Evolutionary conservation across 2,329 filamentous ascomycete species (phyloP).

Genomic region (Trichophyton mentagrophytes): DNA sequence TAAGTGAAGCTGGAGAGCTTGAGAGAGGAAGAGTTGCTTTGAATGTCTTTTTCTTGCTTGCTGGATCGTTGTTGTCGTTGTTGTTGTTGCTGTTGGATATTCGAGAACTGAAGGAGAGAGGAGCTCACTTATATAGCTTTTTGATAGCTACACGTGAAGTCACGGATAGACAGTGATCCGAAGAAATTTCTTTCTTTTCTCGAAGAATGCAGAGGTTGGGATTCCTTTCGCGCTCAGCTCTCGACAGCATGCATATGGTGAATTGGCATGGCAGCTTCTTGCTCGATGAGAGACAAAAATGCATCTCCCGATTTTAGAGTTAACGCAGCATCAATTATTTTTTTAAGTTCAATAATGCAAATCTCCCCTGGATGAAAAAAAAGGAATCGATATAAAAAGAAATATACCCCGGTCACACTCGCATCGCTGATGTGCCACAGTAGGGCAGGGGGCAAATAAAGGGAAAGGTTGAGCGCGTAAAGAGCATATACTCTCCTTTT

Average conservation of each 20-base stretch:
- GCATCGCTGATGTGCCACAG: not conserved
- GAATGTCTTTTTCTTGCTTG: not conserved
- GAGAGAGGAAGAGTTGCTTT: not conserved
- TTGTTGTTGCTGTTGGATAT: not conserved
- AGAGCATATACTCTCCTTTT: not conserved
- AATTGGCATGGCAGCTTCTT: not conserved
- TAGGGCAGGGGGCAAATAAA: not conserved
- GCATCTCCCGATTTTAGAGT: not conserved
- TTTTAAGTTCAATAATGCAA: conserved; percentile 3
- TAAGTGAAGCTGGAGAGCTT: not conserved
- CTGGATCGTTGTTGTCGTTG: not conserved
- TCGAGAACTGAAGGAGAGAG: not conserved
- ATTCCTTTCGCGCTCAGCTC: not conserved
- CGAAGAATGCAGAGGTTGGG: not conserved
- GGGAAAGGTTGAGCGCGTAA: not conserved
- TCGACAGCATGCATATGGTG: not conserved
- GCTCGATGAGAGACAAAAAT: not conserved
- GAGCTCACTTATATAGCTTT: conserved; percentile 1
- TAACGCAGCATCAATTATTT: not conserved
- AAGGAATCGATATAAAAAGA: not conserved
- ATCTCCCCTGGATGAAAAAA: not conserved
- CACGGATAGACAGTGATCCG: not conserved
- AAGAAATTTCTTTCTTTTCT: not conserved
- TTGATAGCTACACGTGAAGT: not conserved
- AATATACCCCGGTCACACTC: not conserved